phyloP scores from a whole-genome alignment of 108 stramenopile genomes.

The Cylindrotheca fusiformis region DNA sequence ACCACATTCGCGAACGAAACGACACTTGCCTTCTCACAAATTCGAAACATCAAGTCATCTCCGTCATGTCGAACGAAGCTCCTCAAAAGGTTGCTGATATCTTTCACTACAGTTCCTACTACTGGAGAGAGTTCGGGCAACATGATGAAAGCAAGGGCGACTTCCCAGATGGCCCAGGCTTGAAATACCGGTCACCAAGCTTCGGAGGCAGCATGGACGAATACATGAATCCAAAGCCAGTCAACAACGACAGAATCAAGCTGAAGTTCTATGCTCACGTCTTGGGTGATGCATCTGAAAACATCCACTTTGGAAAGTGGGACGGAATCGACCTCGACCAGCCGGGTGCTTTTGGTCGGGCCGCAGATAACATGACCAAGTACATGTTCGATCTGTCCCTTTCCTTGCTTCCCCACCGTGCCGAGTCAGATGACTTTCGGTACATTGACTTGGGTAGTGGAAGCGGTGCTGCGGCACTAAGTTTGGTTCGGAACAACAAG shows the following conservation, averaged over 20 bases:
- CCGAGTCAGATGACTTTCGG: neutral
- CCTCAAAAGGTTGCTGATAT: slow-evolving; percentile 7
- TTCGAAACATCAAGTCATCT: neutral
- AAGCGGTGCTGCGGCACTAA: slow-evolving; percentile 30
- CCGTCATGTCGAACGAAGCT: neutral
- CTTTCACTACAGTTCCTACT: slow-evolving; percentile 18
- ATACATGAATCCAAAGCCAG: neutral
- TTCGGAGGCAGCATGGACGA: neutral
- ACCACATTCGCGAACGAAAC: no score
- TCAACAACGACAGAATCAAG: slow-evolving; percentile 26
- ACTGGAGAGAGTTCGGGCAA: slow-evolving; percentile 1
- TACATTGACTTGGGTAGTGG: slow-evolving; percentile 33
- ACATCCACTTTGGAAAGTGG: slow-evolving; percentile 45
- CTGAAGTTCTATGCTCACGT: slow-evolving; percentile 38
- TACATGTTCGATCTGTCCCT: slow-evolving; percentile 27
- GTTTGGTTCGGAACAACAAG: slow-evolving; percentile 25
- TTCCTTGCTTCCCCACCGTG: slow-evolving; percentile 13
- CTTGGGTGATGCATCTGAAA: slow-evolving; percentile 25
- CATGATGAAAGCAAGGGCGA: slow-evolving; percentile 2
- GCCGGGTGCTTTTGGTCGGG: slow-evolving; percentile 29
- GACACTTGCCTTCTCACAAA: no score
- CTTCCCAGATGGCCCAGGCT: neutral
- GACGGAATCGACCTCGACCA: slow-evolving; percentile 28
- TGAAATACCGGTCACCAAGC: neutral
- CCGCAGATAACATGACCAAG: slow-evolving; percentile 31